phyloP scores from a whole-genome alignment of 2,329 filamentous ascomycete genomes.

The Chaetothyriales sp. region DNA sequence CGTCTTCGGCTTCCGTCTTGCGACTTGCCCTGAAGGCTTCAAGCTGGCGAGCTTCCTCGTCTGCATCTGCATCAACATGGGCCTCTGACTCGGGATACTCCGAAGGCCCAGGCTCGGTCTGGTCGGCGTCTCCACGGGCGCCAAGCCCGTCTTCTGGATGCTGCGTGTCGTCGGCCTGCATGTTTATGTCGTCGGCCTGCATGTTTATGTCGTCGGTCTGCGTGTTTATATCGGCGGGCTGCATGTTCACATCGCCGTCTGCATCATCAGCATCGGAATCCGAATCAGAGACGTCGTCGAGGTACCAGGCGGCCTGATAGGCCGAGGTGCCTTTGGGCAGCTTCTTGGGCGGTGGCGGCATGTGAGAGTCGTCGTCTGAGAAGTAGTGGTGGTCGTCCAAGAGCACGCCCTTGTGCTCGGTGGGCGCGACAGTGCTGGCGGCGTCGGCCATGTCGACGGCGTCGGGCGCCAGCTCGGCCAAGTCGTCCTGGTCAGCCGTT shows the following conservation, averaged over 20 bases:
- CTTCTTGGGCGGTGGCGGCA: constrained; percentile 51
- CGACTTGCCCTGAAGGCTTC: constrained; percentile 68
- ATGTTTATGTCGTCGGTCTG: constrained; percentile 35
- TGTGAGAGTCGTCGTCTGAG: constrained; percentile 62
- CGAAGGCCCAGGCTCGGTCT: constrained; percentile 66
- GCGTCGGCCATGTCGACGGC: constrained; percentile 65
- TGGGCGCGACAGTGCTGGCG: constrained; percentile 39
- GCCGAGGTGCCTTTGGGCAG: constrained; percentile 83
- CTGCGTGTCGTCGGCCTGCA: constrained; percentile 35
- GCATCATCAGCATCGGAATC: constrained; percentile 58
- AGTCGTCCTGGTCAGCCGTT: constrained; percentile 65
- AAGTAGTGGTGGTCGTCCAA: constrained; percentile 98
- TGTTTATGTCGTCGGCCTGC: constrained; percentile 35
- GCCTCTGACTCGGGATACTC: constrained; percentile 91
- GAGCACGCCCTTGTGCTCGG: constrained; percentile 68
- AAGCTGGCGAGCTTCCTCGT: constrained; percentile 73
- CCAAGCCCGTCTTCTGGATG: constrained; percentile 74
- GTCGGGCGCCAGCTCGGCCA: constrained; percentile 75
- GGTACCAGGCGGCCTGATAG: constrained; percentile 89
- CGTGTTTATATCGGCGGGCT: constrained; percentile 35
- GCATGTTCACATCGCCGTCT: constrained; percentile 38
- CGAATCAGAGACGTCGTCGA: constrained; percentile 70
- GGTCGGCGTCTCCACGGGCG: constrained; percentile 36
- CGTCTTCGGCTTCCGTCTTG: constrained; percentile 69
- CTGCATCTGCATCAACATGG: constrained; percentile 64